phyloP scores from a whole-genome alignment of 2,329 filamentous ascomycete genomes.

The Cladosporium halotolerans region DNA sequence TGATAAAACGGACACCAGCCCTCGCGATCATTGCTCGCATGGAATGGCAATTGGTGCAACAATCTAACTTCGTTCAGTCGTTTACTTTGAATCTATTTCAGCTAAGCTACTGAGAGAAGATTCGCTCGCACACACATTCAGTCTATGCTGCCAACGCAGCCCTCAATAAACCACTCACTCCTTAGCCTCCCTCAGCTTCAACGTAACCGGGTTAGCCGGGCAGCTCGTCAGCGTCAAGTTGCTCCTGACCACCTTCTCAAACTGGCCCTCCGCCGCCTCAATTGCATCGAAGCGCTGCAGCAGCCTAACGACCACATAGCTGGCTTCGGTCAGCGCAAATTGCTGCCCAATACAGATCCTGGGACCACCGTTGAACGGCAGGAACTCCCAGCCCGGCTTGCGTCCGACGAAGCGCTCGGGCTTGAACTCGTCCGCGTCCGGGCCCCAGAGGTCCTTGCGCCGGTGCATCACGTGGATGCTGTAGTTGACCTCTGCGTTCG shows the following conservation, averaged over 20 bases:
- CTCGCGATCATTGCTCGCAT: too few relatives aligned
- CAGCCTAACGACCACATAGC: conserved; percentile 26
- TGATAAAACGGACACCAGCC: too few relatives aligned
- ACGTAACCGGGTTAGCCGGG: conserved; percentile 21
- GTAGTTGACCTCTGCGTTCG: conserved; percentile 27
- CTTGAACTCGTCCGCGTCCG: conserved; percentile 34
- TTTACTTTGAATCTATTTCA: too few relatives aligned
- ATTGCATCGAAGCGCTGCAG: conserved; percentile 28
- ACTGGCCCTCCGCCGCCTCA: conserved; percentile 17
- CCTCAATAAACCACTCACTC: neutral
- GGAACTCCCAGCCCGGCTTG: conserved; percentile 29
- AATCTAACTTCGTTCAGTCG: too few relatives aligned
- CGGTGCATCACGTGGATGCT: conserved; percentile 33
- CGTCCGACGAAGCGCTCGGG: conserved; percentile 31
- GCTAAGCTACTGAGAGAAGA: too few relatives aligned
- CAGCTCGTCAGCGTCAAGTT: conserved; percentile 27
- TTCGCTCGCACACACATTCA: too few relatives aligned
- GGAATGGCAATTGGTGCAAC: too few relatives aligned
- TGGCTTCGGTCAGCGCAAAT: conserved; percentile 53
- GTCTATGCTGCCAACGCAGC: too few relatives aligned
- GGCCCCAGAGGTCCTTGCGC: conserved; percentile 32
- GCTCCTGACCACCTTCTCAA: conserved; percentile 18
- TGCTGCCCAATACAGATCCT: conserved; percentile 76
- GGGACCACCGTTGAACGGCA: conserved; percentile 31
- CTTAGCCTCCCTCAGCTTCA: conserved; percentile 22